Conservation (phyloP, 2,329 filamentous ascomycete species). For the Aspergillus chevalieri region DNA sequence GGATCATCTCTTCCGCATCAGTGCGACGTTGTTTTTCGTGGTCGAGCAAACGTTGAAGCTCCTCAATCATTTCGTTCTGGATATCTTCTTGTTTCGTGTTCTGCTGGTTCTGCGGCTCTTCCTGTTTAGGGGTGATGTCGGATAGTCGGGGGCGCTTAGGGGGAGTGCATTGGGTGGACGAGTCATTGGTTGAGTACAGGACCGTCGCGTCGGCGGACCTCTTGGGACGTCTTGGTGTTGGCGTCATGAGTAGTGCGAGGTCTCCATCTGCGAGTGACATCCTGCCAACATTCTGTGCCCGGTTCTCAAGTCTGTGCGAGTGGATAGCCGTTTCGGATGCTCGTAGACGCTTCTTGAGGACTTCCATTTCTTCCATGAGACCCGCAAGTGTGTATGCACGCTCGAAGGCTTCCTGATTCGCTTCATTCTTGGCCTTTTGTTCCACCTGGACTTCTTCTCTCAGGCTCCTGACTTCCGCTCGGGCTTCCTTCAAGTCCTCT, state of each 20-base stretch:
- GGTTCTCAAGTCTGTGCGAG: slow-evolving; percentile 25
- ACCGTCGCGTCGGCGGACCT: slow-evolving; percentile 22
- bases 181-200: slow-evolving; percentile 5
- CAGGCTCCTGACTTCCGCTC: slow-evolving; percentile 42
- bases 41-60: slow-evolving; percentile 45
- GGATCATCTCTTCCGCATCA: slow-evolving; percentile 52
- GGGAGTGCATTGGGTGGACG: slow-evolving; percentile 22
- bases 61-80: slow-evolving; percentile 41
- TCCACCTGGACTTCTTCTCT: slow-evolving; percentile 49
- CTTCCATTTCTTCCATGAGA: slow-evolving; percentile 40
- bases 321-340: slow-evolving; percentile 34
- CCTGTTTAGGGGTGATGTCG: slow-evolving; percentile 20
- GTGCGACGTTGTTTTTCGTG: slow-evolving; percentile 46
- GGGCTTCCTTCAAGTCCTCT: slow-evolving; percentile 43
- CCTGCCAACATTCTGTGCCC: slow-evolving; percentile 25
- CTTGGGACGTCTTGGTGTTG: slow-evolving; percentile 29
- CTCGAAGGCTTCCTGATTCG: slow-evolving; percentile 44
- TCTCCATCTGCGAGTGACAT: slow-evolving; percentile 27
- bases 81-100: slow-evolving; percentile 15
- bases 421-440: slow-evolving; percentile 42
- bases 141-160: slow-evolving; percentile 30
- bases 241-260: slow-evolving; percentile 24
- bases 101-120: slow-evolving; percentile 20
- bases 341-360: slow-evolving; percentile 37
- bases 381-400: slow-evolving; percentile 42